These are phyloP conservation scores for Backusella circina DNA, from an alignment of 192 early-diverging fungal species.

Conservation along the genomic window DNA sequence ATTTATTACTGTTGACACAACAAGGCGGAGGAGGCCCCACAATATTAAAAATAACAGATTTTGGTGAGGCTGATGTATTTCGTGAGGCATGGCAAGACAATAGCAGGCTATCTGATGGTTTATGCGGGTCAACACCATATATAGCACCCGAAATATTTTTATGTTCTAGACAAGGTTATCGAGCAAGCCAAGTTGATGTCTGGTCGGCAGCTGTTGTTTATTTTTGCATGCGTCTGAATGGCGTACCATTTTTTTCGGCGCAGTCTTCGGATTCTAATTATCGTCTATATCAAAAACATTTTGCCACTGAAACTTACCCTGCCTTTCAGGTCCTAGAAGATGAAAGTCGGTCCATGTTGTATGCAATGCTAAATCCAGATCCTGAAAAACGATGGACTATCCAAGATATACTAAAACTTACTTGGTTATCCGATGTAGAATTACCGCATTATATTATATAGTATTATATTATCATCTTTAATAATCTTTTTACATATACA, in stretches of 20 bases:
- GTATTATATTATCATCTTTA: conserved; percentile 40
- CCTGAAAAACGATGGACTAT: conserved; percentile 38
- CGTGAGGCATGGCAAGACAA: conserved; percentile 48
- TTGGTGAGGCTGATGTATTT: conserved; percentile 94
- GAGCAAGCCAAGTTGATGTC: conserved; percentile 83
- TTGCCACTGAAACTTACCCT: not conserved
- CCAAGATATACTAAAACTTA: conserved; percentile 21
- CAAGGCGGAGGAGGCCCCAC: conserved; percentile 68
- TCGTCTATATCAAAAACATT: conserved; percentile 9
- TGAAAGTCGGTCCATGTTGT: conserved; percentile 3
- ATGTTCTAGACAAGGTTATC: conserved; percentile 65
- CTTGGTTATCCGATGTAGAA: conserved; percentile 29
- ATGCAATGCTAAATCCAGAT: conserved; percentile 38
- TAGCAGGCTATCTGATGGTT: conserved; percentile 73
- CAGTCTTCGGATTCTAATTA: conserved; percentile 60
- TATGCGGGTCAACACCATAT: conserved; percentile 92
- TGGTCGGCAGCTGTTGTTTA: conserved; percentile 93
- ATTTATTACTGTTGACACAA: conserved; percentile 83
- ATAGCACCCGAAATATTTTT: conserved; percentile 89
- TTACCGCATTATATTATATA: conserved; percentile 11
- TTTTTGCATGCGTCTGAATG: conserved; percentile 74
- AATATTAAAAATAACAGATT: conserved; percentile 93
- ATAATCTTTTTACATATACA: conserved; percentile 8
- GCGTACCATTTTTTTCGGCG: conserved; percentile 67
- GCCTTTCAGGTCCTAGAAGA: not conserved